These are phyloP conservation scores for Rhizophora apiculata DNA, from an alignment of 345 rosid species.

Conservation along the genomic window DNA sequence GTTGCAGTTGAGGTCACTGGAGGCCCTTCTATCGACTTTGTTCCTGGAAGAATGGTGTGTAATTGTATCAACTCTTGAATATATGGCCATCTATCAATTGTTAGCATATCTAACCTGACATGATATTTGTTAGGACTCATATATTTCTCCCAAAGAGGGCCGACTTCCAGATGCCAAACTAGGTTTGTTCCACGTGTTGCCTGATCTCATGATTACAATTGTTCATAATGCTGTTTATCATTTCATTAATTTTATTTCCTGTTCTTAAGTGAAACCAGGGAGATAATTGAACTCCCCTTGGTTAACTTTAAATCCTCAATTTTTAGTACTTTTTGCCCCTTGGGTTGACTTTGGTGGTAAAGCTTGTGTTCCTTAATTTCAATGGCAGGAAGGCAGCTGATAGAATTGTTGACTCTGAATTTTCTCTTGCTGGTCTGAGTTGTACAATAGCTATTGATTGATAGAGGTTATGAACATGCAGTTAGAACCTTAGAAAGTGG, in stretches of 20 bases:
- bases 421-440: no score
- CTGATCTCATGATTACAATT: not conserved
- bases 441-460: no score
- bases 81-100: slow-evolving; percentile 11
- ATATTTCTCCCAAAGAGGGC: slow-evolving; percentile 65
- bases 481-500: not conserved
- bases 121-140: slow-evolving; percentile 58
- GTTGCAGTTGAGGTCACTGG: slow-evolving; percentile 97
- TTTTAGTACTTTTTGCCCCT: no score
- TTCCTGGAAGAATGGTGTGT: slow-evolving; percentile 82
- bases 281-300: no score
- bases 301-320: no score
- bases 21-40: slow-evolving; percentile 77
- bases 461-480: not conserved
- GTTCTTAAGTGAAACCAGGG: no score
- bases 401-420: no score
- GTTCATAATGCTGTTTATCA: no score
- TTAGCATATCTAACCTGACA: slow-evolving; percentile 13
- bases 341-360: no score
- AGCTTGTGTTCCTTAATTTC: no score
- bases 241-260: no score
- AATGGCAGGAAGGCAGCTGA: no score
- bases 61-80: slow-evolving; percentile 10
- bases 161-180: slow-evolving; percentile 84
- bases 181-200: slow-evolving; percentile 40